phyloP scores from a whole-genome alignment of 441 rosid genomes.

The Gossypium lobatum region DNA sequence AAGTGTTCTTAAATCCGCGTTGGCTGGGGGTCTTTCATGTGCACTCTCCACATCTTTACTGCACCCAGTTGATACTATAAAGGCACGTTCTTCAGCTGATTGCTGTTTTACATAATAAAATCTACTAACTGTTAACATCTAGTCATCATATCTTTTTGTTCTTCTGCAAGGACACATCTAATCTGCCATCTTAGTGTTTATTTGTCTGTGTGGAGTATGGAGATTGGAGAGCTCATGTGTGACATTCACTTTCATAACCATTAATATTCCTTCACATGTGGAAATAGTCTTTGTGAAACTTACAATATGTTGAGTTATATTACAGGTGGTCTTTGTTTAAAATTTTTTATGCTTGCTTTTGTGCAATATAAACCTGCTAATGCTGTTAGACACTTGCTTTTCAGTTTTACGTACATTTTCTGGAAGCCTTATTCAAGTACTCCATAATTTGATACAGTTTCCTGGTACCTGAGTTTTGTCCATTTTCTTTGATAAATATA shows the following conservation, averaged over 20 bases:
- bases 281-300: background rate
- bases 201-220: background rate
- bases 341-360: background rate
- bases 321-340: background rate
- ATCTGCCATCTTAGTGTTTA: background rate
- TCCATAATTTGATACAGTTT: background rate
- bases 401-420: background rate
- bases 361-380: background rate
- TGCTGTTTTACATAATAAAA: background rate
- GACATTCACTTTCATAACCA: background rate
- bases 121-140: background rate
- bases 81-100: conserved; percentile 41
- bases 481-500: background rate
- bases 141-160: background rate
- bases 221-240: background rate
- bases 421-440: background rate
- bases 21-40: conserved; percentile 96
- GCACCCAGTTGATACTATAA: conserved; percentile 93
- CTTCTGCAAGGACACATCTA: background rate
- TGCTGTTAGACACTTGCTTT: background rate
- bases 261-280: background rate
- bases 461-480: background rate
- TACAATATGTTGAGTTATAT: background rate
- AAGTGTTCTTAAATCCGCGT: conserved; percentile 86
- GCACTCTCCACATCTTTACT: conserved; percentile 81